Conservation (phyloP, 2,329 filamentous ascomycete genomes). For the Colletotrichum aenigma region DNA sequence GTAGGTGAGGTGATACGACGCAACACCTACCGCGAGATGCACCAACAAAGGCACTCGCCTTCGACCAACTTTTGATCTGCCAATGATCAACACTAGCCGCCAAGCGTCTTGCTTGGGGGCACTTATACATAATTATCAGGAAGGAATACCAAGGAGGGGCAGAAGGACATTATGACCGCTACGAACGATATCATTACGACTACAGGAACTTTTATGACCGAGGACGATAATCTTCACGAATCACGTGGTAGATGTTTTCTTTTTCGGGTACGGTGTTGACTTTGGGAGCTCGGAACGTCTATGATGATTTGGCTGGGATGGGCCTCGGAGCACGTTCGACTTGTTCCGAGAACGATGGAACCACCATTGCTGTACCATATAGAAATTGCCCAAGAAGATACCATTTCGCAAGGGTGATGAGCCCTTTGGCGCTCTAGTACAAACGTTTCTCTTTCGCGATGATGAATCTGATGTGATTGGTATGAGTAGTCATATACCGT, state of each 20-base stretch:
- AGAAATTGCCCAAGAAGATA: conserved; percentile 15
- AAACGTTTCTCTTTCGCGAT: not conserved
- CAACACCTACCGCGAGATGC: conserved; percentile 40
- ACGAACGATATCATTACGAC: conserved; percentile 15
- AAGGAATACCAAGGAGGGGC: not conserved
- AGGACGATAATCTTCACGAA: conserved; percentile 1
- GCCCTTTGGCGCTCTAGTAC: not conserved
- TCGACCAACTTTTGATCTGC: conserved; percentile 17
- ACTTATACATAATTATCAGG: not conserved
- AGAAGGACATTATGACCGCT: not conserved
- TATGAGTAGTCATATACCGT: conserved; percentile 1
- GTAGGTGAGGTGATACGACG: conserved; percentile 61
- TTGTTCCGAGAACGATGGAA: not conserved
- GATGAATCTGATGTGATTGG: not conserved
- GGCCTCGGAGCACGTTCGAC: not conserved
- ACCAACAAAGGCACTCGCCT: conserved; percentile 6
- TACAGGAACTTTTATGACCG: conserved; percentile 14
- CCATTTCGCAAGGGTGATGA: not conserved
- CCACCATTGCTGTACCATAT: conserved; percentile 9
- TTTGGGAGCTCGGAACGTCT: not conserved
- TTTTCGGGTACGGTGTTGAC: not conserved
- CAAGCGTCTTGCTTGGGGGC: not conserved
- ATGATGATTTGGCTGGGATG: not conserved
- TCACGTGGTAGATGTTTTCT: not conserved
- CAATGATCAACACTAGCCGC: not conserved